Conservation (phyloP, 768 basidiomycete genomes). For the Termitomyces sp. region DNA sequence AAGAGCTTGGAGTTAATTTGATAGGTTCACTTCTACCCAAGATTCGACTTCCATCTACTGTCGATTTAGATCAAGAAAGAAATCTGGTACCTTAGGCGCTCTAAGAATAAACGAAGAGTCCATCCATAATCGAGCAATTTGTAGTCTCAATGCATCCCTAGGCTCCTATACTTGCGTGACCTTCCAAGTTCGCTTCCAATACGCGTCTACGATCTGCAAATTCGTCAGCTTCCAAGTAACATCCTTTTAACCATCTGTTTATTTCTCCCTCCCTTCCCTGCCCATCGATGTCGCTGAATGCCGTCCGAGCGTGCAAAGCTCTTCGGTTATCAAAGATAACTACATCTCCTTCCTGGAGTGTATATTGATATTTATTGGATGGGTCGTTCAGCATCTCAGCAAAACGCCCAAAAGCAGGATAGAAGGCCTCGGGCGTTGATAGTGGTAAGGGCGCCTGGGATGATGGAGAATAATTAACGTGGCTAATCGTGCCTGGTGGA, state of each 20-base stretch:
- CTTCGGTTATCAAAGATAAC: conserved; percentile 92
- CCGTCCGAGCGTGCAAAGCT: conserved; percentile 82
- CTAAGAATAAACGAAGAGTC: too few relatives aligned
- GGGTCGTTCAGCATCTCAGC: conserved; percentile 52
- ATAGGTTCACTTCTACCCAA: too few relatives aligned
- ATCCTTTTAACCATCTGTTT: conserved; percentile 89
- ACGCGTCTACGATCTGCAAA: conserved; percentile 59
- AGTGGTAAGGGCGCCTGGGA: conserved; percentile 82
- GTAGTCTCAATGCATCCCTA: too few relatives aligned
- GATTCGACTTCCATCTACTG: too few relatives aligned
- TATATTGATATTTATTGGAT: conserved; percentile 53
- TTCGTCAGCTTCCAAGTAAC: conserved; percentile 68
- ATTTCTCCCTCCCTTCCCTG: conserved; percentile 41
- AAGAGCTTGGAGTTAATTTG: too few relatives aligned
- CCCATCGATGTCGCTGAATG: conserved; percentile 51
- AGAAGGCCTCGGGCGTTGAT: conserved; percentile 53
- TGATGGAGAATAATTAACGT: conserved; percentile 91
- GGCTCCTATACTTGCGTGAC: too few relatives aligned
- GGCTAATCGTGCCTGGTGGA: conserved; percentile 36
- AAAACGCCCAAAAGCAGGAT: conserved; percentile 61
- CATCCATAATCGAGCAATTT: too few relatives aligned
- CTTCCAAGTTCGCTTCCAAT: conserved; percentile 29
- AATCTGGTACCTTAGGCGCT: too few relatives aligned
- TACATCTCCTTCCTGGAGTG: conserved; percentile 77
- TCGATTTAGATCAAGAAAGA: too few relatives aligned